These are phyloP conservation scores for Debaryomyces psychrophilus DNA, from an alignment of 1,139 yeast species.

Conservation along the genomic window DNA sequence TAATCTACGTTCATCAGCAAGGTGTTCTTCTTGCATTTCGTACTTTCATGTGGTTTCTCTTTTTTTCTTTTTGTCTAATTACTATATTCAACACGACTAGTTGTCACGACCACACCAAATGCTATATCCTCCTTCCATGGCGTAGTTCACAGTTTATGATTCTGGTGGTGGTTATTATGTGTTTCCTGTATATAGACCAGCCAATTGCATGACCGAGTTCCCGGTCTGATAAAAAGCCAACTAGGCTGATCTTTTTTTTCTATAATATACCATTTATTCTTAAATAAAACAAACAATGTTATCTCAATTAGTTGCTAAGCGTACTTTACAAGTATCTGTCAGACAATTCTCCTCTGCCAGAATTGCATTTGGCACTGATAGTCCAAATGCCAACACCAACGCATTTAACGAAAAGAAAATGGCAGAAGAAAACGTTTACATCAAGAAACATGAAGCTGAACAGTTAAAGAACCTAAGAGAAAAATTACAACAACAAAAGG, in stretches of 20 bases:
- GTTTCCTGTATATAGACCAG: slow-evolving; percentile 1
- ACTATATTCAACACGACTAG: no score
- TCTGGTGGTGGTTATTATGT: no score
- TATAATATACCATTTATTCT: background rate
- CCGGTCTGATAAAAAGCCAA: background rate
- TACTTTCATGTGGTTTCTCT: background rate
- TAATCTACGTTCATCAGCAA: slow-evolving; percentile 2
- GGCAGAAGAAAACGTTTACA: slow-evolving; percentile 48
- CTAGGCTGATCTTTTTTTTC: background rate
- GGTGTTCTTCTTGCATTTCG: background rate
- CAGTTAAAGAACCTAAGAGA: slow-evolving; percentile 52
- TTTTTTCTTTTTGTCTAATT: background rate
- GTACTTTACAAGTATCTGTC: slow-evolving; percentile 29
- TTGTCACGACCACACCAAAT: no score
- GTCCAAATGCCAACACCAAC: slow-evolving; percentile 21
- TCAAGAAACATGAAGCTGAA: slow-evolving; percentile 52
- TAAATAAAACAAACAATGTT: slow-evolving; percentile 28
- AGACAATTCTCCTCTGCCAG: slow-evolving; percentile 47
- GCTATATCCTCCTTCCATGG: background rate
- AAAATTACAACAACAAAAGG: slow-evolving; percentile 49
- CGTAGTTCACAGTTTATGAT: no score
- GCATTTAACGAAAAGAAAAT: slow-evolving; percentile 48
- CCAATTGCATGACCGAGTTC: slow-evolving; percentile 7
- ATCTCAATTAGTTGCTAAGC: slow-evolving; percentile 36
- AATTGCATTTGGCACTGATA: slow-evolving; percentile 28